Evolutionary conservation across 2,329 filamentous ascomycete genomes (phyloP), one percentile per base, ranked within the genome.

Genomic region (Malbranchea cinnamomea): DNA sequence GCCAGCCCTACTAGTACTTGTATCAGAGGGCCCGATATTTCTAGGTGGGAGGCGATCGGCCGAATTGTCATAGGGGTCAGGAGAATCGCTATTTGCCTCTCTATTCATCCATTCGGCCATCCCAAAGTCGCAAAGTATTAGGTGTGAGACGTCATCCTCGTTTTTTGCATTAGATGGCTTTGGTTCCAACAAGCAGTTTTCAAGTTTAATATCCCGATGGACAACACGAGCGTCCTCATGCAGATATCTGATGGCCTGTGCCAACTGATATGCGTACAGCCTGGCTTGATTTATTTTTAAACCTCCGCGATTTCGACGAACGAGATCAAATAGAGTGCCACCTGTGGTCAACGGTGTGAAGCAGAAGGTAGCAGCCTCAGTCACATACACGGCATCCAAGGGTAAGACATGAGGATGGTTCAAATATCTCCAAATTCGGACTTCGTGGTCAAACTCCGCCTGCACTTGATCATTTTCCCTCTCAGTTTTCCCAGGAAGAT

Each of bases 101-200:
- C 57, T 64, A 13, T 63, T 61, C 38, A 77, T 63, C 56, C 74
- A 78, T 45, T 78, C 73, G 8, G 74, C 71, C 58, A 78, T 73
- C 27, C 74, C 74, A 44, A 78, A 78, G 45, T 78, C 74, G 48
- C 72, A 77, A 4, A 78, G 59, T 4, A 74, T 63, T 5, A 78
- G 45, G 20, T 65, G 64, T 6, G 69, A 71, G 3, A 29, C 25
- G 11, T 31, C 24, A 6, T 35, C 36, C n/a, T n/a, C n/a, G n/a
- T n/a, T n/a, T 10, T 65, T 62, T 21, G 65, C 56, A 1, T 48
- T 50, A 6, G 59, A 60, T 4, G 63, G 60, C 5, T 60, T 47
- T 3, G 59, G 53, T 4, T 54, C 54, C 11, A 63, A 43, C 2
- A 78, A 62, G 40, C 72, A 76, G 39, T 78, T 78, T 44, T 78